Conservation (phyloP, 2,329 filamentous ascomycete genomes). For the Cladobotryum mycophilum region DNA sequence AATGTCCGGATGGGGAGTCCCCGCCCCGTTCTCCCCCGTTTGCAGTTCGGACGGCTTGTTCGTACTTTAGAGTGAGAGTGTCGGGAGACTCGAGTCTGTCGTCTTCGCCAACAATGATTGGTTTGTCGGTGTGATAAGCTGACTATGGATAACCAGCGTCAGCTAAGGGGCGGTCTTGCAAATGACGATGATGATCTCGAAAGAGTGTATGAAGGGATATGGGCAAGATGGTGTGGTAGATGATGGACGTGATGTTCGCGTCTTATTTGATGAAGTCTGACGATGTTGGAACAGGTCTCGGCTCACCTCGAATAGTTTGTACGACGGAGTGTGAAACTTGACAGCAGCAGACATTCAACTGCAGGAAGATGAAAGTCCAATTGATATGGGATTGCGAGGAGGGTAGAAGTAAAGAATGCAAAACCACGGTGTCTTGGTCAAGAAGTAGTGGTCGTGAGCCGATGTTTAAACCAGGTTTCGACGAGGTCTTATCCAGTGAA, state of each 20-base stretch:
- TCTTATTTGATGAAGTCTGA: neutral
- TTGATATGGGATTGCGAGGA: conserved; percentile 31
- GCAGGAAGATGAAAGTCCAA: conserved; percentile 27
- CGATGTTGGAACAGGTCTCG: conserved; percentile 26
- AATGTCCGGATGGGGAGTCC: conserved; percentile 46
- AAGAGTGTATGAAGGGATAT: too few species aligned
- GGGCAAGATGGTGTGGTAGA: neutral
- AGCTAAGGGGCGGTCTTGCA: conserved; percentile 10
- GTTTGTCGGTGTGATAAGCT: conserved; percentile 46
- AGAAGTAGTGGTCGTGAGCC: conserved; percentile 21
- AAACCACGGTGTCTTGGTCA: conserved; percentile 32
- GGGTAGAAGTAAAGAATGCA: conserved; percentile 27
- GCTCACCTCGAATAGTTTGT: conserved; percentile 56
- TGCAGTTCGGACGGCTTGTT: conserved; percentile 47
- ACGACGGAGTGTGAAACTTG: conserved; percentile 50
- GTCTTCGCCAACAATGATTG: conserved; percentile 50
- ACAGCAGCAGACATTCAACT: conserved; percentile 50
- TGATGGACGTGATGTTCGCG: neutral
- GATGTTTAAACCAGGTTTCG: conserved; percentile 32
- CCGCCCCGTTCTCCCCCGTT: conserved; percentile 48
- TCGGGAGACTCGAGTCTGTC: conserved; percentile 53
- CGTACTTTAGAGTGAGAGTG: conserved; percentile 50
- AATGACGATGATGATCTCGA: neutral
- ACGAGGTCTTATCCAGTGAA: conserved; percentile 31
- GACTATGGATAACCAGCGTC: conserved; percentile 34